Base-by-base conservation (phyloP, 139 green algal genomes). In the Chlamydomonas applanata region DNA sequence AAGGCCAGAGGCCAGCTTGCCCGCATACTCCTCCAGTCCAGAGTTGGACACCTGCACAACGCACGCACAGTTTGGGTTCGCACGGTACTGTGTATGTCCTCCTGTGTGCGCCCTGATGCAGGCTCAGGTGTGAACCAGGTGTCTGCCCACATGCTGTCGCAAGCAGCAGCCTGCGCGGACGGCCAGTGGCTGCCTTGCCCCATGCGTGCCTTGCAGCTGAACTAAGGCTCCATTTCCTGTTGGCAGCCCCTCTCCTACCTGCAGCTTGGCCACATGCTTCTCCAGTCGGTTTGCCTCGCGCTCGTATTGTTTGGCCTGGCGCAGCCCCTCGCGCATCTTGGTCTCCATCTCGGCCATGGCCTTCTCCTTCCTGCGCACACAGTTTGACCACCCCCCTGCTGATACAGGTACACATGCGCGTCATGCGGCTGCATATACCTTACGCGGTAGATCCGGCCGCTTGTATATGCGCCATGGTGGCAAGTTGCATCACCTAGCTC, bases 241-340 rank as follows among this genome's bases (percentile, higher is more conserved):
- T 29, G 67, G n/a, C 40, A 24, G 40, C 32, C 44, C 3, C 19
- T 14, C 71, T 40, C 60, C 66, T 76, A 46, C 73, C 52, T 85
- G 73, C 9, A 76, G 60, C 4, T 69, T 45, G 25, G 63, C 69
- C 66, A 87, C 49, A 24, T 75, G 72, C 75, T 83, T 67, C 35
- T 88, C 77, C 78, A 90, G 59, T 27, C 69, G 75, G 32, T 73
- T 75, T 52, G 88, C 71, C 80, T 94, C 85, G 0, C 57, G 52
- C 72, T 85, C 49, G 32, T 89, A 78, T 16, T 78, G 73, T 33
- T 69, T 27, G 27, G 73, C 73, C 17, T 85, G 56, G 63, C 75
- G 76, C 16, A 57, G 44, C 24, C 77, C 77, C n/a, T 40, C 69
- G 9, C 83, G 79, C 29, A 91, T 75, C 1, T 81, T 73, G 16